phyloP scores from a whole-genome alignment of 1,284 basidiomycete species.

The Phylloporus sp. region DNA sequence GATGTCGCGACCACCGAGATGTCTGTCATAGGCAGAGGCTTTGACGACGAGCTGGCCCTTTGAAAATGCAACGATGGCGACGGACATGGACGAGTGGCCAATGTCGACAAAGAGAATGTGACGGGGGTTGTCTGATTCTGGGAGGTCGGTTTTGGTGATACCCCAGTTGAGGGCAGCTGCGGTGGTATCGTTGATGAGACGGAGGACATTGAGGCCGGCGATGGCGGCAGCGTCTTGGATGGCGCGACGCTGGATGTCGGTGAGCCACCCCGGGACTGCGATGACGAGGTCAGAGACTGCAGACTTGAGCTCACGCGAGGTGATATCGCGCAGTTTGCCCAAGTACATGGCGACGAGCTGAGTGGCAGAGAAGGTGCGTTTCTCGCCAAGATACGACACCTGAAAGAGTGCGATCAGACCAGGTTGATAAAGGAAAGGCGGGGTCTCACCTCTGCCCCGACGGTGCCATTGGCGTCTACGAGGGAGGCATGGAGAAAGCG shows the following conservation, averaged over 20 bases:
- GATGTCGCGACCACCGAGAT: conserved; percentile 93
- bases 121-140: conserved; percentile 80
- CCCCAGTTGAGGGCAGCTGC: conserved; percentile 94
- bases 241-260: conserved; percentile 89
- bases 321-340: conserved; percentile 87
- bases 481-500: conserved; percentile 88
- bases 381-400: conserved; percentile 90
- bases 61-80: conserved; percentile 87
- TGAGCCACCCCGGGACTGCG: conserved; percentile 94
- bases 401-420: conserved; percentile 43
- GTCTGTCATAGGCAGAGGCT: conserved; percentile 85
- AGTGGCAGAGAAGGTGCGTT: conserved; percentile 78
- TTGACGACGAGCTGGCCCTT: conserved; percentile 91
- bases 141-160: conserved; percentile 95
- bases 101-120: conserved; percentile 93
- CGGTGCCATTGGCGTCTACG: conserved; percentile 81
- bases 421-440: conserved; percentile 12
- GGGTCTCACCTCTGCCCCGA: conserved; percentile 85
- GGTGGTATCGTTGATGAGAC: conserved; percentile 94
- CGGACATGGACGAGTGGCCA: conserved; percentile 89
- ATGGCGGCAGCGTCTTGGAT: conserved; percentile 88
- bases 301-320: conserved; percentile 83
- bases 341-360: conserved; percentile 90
- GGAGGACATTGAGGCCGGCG: conserved; percentile 87
- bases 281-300: conserved; percentile 90